These are phyloP conservation scores for Arabidopsis hybrid DNA, from an alignment of 441 rosid species.

Conservation along the genomic window DNA sequence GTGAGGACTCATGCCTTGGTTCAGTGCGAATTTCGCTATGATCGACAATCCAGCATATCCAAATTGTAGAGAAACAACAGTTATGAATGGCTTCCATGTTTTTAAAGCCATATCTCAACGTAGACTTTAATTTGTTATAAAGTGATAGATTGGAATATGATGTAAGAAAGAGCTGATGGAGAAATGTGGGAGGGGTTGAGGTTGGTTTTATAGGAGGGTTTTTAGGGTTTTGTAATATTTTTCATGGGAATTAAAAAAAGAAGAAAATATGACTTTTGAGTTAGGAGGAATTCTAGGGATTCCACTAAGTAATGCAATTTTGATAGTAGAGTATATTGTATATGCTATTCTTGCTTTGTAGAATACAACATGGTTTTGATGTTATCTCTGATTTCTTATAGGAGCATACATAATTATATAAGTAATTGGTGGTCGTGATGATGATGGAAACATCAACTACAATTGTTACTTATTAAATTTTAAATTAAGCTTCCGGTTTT, in stretches of 20 bases:
- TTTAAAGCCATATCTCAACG: constrained; percentile 24
- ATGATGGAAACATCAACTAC: constrained; percentile 45
- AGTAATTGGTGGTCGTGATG: constrained; percentile 36
- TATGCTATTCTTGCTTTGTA: constrained; percentile 22
- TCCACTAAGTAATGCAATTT: constrained; percentile 61
- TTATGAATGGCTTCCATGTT: constrained; percentile 55
- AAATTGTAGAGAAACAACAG: constrained; percentile 58
- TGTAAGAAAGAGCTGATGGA: constrained; percentile 44
- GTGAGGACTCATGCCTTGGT: constrained; percentile 65
- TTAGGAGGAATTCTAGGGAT: constrained; percentile 56
- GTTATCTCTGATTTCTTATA: constrained; percentile 19
- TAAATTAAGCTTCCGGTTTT: neutral
- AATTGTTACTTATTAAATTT: constrained; percentile 29
- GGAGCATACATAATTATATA: constrained; percentile 25
- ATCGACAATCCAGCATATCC: constrained; percentile 62
- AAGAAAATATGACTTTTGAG: constrained; percentile 36
- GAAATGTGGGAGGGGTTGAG: constrained; percentile 33
- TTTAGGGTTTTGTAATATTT: constrained; percentile 18
- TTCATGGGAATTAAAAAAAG: constrained; percentile 1
- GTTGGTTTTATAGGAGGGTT: constrained; percentile 48
- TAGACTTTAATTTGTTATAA: neutral
- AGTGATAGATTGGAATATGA: constrained; percentile 16
- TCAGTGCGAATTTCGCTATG: constrained; percentile 56
- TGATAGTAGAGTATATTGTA: constrained; percentile 32
- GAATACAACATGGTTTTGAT: constrained; percentile 13